These are phyloP conservation scores for Aspergillus nomiae DNA, from an alignment of 2,329 filamentous ascomycete genomes.

Conservation along the genomic window DNA sequence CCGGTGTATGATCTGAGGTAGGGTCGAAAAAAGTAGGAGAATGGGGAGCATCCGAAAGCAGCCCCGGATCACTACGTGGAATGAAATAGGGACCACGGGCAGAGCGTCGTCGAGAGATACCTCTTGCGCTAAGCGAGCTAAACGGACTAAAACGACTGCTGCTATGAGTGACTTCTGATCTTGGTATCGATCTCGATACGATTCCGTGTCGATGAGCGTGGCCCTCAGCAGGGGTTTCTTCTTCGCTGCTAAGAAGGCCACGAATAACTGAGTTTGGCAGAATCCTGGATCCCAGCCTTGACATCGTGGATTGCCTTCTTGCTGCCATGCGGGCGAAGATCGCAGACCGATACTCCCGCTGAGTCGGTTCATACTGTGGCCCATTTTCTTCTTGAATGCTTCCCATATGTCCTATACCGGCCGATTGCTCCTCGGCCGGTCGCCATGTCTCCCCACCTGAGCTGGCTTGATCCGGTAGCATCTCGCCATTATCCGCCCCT, in stretches of 20 bases:
- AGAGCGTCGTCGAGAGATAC: slow-evolving; percentile 42
- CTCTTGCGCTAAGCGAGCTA: slow-evolving; percentile 40
- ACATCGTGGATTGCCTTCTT: slow-evolving; percentile 50
- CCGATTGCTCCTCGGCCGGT: slow-evolving; percentile 18
- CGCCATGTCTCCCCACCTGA: slow-evolving; percentile 22
- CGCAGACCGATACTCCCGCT: slow-evolving; percentile 34
- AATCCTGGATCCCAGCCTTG: slow-evolving; percentile 49
- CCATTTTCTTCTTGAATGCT: slow-evolving; percentile 41
- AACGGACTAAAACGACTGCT: slow-evolving; percentile 44
- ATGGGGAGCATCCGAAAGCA: slow-evolving; percentile 31
- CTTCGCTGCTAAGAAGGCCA: slow-evolving; percentile 47
- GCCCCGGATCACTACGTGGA: slow-evolving; percentile 37
- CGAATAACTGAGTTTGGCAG: slow-evolving; percentile 50
- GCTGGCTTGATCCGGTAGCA: slow-evolving; percentile 12
- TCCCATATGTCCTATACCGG: slow-evolving; percentile 28
- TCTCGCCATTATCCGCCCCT: slow-evolving; percentile 18
- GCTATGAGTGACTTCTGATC: slow-evolving; percentile 36
- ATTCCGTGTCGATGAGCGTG: slow-evolving; percentile 47
- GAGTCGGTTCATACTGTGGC: slow-evolving; percentile 33
- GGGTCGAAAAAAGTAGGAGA: slow-evolving; percentile 29
- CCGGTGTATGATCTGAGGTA: slow-evolving; percentile 27
- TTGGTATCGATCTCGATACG: slow-evolving; percentile 39
- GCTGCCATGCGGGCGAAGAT: slow-evolving; percentile 38
- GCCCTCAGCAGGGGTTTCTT: slow-evolving; percentile 49
- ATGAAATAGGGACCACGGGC: slow-evolving; percentile 43